Base-by-base conservation (phyloP, 2,329 filamentous ascomycete genomes). In the Zasmidium angulare region DNA sequence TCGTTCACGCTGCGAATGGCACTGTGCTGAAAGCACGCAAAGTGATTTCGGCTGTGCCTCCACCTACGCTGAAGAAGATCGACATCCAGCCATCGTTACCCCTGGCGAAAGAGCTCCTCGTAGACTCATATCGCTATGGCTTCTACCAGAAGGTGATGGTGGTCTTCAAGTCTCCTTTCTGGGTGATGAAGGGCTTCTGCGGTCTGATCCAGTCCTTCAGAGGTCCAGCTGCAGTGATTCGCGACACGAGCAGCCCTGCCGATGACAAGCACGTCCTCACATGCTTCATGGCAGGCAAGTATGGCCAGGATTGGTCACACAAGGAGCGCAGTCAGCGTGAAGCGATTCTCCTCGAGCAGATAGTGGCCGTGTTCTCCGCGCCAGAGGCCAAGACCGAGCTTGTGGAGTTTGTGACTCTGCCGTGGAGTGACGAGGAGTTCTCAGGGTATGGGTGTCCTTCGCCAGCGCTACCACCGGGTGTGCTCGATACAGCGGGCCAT, bases 81-180 rank as follows among this genome's bases (percentile, higher is more conserved):
- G 50, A 36, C 0, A 84, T 85, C 68, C 50, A 67, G 0, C 83
- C 83, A 0, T 59, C 72, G 0, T 74, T 86, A 0, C 78, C 79
- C 0, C 40, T 63, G 0, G 56, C 61, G 0, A 82, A 81, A 63
- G 68, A 68, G 17, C 63, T 71, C 0, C 68, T 78, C 47, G 63
- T 71, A 12, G 64, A 75, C 2, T 71, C 75, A 0, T 74, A 74
- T 4, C 68, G 63, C 0, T 76, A 79, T 43, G 81, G 81, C 6
- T 78, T 78, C 62, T 82, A 82, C 62, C 77, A 75, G 43, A 84
- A 85, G 67, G 77, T 76, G 10, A 81, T 84, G 55, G 66, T 79
- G 7, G 70, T 76, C 12, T 83, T 78, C 67, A 55, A 69, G 0
- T 65, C 68, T 1, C 76, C 80, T 0, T 83, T 78, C 65, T 84